Percentiles rank a stretch among this genome's conserved stretches.
Conservation (phyloP, 352 stramenopile species). For the Phytophthora megakarya region DNA sequence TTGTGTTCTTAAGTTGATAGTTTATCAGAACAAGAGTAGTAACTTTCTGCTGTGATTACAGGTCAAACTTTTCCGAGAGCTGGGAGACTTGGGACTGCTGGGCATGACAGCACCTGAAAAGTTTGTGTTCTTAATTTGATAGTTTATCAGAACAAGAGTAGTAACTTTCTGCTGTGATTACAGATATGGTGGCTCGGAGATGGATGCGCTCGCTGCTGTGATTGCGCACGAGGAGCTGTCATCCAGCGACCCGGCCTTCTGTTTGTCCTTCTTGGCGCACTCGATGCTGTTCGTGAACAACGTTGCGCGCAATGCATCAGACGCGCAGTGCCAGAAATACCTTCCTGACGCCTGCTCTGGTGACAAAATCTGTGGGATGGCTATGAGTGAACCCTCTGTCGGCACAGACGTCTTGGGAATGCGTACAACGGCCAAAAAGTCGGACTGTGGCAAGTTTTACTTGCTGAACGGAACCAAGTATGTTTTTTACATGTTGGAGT, state of each 20-base stretch:
- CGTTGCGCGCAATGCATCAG: conserved; percentile 88
- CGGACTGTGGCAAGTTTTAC: conserved; percentile 90
- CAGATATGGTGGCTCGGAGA: conserved; percentile 94
- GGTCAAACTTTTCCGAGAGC: conserved; percentile 93
- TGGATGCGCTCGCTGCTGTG: conserved; percentile 95
- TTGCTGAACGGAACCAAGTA: conserved; percentile 89
- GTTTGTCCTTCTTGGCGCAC: conserved; percentile 96
- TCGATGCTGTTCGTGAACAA: conserved; percentile 96
- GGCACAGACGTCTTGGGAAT: conserved; percentile 96
- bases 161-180: neutral
- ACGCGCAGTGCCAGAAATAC: conserved; percentile 88
- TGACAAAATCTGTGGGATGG: conserved; percentile 97
- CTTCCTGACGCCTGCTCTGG: conserved; percentile 93
- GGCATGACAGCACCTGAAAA: conserved; percentile 96
- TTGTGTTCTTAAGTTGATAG: conserved; percentile 7
- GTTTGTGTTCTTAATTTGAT: conserved; percentile 43
- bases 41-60: conserved; percentile 17
- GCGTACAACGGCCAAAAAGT: conserved; percentile 92
- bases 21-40: neutral
- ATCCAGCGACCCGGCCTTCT: conserved; percentile 98
- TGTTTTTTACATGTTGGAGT: conserved; percentile 12
- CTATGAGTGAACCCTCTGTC: conserved; percentile 98
- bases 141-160: neutral
- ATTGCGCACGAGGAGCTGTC: conserved; percentile 96
- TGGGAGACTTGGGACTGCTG: conserved; percentile 94